Conservation (phyloP, 306 rosid species). For the Ormosia emarginata region DNA sequence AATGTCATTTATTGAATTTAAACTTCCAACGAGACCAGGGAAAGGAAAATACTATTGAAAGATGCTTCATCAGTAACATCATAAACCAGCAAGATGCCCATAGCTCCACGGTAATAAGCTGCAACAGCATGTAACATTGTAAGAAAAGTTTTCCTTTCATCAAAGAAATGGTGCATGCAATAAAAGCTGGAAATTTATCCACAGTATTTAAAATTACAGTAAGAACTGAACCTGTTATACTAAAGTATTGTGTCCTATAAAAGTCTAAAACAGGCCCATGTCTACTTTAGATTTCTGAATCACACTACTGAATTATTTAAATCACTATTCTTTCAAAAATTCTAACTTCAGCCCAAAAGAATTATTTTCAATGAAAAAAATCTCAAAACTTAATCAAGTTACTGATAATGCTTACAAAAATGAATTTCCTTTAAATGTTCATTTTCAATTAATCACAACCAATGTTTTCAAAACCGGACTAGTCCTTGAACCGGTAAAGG, state of each 20-base stretch:
- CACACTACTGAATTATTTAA: not conserved
- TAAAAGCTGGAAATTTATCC: not conserved
- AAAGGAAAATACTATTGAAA: constrained; percentile 58
- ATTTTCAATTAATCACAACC: not conserved
- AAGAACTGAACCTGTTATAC: not conserved
- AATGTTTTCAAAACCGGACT: no score
- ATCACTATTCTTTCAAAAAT: constrained; percentile 20
- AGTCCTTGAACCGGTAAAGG: no score
- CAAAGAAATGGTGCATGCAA: constrained; percentile 5
- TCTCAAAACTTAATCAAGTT: not conserved
- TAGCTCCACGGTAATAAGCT: constrained; percentile 93
- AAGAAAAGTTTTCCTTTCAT: constrained; percentile 6
- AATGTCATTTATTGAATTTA: not conserved
- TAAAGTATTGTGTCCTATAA: not conserved
- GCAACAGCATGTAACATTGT: constrained; percentile 34
- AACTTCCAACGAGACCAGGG: constrained; percentile 27
- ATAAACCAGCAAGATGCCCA: constrained; percentile 84
- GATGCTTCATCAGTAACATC: constrained; percentile 89
- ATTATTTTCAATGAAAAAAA: not conserved
- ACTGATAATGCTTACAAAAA: not conserved
- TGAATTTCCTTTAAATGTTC: not conserved
- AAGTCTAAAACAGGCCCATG: not conserved
- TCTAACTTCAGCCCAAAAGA: not conserved
- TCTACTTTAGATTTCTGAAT: not conserved
- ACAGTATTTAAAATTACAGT: not conserved